These are phyloP conservation scores for Aureobasidium vineae DNA, from an alignment of 2,329 filamentous ascomycete species.

Conservation along the genomic window DNA sequence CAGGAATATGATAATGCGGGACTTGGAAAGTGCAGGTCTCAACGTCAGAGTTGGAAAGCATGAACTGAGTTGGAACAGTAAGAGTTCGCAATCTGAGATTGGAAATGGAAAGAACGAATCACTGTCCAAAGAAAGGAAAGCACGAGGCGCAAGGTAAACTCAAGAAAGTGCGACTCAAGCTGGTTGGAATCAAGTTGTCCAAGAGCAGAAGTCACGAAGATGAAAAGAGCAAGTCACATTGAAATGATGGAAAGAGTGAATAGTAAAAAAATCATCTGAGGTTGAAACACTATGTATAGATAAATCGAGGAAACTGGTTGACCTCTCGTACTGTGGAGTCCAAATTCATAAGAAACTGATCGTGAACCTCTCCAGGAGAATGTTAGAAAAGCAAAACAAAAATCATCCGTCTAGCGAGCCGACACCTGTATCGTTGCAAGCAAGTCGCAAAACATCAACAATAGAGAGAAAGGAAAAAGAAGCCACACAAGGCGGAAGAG, in stretches of 20 bases:
- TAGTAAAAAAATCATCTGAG: constrained; percentile 1
- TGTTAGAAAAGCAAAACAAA: constrained; percentile 5
- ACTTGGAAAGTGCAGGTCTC: background rate
- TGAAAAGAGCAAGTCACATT: background rate
- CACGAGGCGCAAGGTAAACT: background rate
- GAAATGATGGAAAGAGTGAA: background rate
- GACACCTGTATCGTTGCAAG: constrained; percentile 25
- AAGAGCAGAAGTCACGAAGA: background rate
- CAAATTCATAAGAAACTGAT: constrained; percentile 8
- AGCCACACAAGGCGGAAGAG: constrained; percentile 9
- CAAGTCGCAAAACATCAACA: constrained; percentile 2
- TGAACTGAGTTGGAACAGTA: background rate
- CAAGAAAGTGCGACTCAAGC: background rate
- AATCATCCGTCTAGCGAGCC: constrained; percentile 22
- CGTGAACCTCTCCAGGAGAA: constrained; percentile 25
- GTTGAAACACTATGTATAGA: constrained; percentile 22
- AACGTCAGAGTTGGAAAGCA: background rate
- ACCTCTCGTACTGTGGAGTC: constrained; percentile 12
- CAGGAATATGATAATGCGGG: background rate
- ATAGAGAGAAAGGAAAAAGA: background rate
- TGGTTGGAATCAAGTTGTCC: background rate
- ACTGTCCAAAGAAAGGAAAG: background rate
- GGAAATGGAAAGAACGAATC: too few relatives aligned
- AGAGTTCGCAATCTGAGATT: background rate
- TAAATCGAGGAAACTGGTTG: constrained; percentile 10